Evolutionary conservation across 768 basidiomycete genomes (phyloP).

Genomic region (Serendipita indica): DNA sequence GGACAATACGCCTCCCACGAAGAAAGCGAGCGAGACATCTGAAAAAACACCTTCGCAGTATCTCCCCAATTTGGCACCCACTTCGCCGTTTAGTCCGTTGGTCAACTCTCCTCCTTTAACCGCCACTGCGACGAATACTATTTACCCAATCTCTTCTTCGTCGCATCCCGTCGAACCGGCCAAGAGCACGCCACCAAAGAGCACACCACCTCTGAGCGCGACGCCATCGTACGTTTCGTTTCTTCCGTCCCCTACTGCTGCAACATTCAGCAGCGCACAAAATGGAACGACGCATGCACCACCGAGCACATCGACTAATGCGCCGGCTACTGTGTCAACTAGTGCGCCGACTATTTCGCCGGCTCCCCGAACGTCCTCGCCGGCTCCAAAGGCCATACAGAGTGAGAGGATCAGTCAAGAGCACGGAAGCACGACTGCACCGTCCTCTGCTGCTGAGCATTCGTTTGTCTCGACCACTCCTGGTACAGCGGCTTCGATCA

Average conservation of each 20-base stretch:
- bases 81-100: background rate
- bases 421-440: background rate
- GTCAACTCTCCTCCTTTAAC: constrained; percentile 10
- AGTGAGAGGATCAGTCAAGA: background rate
- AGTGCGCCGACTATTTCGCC: background rate
- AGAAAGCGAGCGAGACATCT: too few species aligned
- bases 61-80: constrained; percentile 2
- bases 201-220: too few species aligned
- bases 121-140: background rate
- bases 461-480: background rate
- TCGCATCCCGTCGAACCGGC: too few species aligned
- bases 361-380: background rate
- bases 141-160: background rate
- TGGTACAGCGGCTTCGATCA: background rate
- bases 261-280: constrained; percentile 2
- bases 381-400: background rate
- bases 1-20: background rate
- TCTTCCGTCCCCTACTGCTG: constrained; percentile 7
- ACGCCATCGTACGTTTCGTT: constrained; percentile 6
- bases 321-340: background rate
- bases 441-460: background rate
- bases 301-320: too few species aligned
- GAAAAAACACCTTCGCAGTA: background rate
- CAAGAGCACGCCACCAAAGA: too few species aligned
- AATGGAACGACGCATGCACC: background rate